Base-by-base conservation (phyloP, 2,329 filamentous ascomycete genomes). In the Blumeria hordei region DNA sequence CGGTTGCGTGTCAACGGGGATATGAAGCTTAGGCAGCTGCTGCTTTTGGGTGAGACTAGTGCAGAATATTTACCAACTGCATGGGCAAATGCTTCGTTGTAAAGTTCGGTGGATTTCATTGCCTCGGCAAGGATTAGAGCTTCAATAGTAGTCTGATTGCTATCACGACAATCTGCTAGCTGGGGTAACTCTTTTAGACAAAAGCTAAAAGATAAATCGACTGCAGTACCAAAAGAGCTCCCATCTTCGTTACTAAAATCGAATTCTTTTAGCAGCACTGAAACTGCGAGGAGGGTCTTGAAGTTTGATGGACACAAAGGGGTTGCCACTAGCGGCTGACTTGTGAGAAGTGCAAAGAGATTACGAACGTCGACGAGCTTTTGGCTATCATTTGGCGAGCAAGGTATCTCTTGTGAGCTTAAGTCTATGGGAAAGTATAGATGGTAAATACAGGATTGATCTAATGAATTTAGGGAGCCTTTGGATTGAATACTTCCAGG, bases 81-180 rank as follows among this genome's bases (percentile, higher is more conserved):
- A 66, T 96, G 92, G 5, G 88, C 80, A 63, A 95, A 96, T 0
- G 86, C 87, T 67, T 95, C 88, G 57, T 85, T 86, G 68, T 94
- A 96, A 2, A 98, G 74, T 7, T 81, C 75, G 62, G 82, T 77
- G 51, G 78, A 94, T 56, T 81, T 81, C 80, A 96, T 85, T 39
- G 78, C 77, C 69, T 98, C 90, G 55, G 85, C 88, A 10, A 98
- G 72, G n/a, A 96, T 75, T 50, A 96, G 74, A 0, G 82, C 85
- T 67, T 96, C 87, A 28, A 96, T 73, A 0, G 85, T 94, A 72
- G 92, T 93, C 64, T 94, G 87, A 32, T 83, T 77, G 65, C 85
- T 94, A 57, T 77, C 71, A 55, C 88, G 75, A 50, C 94, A 82
- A 67, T 96, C 90, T 3, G 78, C 83, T 35, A 96, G 70, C 18